Conservation (phyloP, 331 rosid species). For the Pyracantha coccinea region DNA sequence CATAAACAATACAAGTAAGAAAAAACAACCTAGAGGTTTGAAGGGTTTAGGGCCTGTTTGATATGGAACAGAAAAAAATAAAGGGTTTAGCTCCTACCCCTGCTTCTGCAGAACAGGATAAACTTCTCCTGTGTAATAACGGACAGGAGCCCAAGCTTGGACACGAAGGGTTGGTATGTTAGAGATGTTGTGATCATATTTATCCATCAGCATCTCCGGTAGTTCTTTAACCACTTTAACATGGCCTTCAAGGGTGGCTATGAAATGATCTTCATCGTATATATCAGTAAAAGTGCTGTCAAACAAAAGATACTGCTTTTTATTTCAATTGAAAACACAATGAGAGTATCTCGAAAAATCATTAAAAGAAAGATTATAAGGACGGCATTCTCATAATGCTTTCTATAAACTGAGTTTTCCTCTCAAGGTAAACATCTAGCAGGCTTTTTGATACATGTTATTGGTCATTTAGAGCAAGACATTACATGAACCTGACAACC, state of each 20-base stretch:
- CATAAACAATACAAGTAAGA: constrained; percentile 5
- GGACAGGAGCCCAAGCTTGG: constrained; percentile 85
- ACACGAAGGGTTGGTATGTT: constrained; percentile 64
- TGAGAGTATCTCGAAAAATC: neutral
- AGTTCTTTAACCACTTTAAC: constrained; percentile 91
- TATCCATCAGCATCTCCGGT: constrained; percentile 61
- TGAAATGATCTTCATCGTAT: constrained; percentile 86
- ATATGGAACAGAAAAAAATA: constrained; percentile 7
- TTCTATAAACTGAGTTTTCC: neutral
- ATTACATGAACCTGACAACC: neutral
- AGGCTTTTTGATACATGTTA: neutral
- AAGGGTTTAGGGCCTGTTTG: neutral
- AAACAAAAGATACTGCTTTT: neutral
- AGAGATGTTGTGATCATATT: constrained; percentile 51
- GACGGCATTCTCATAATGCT: constrained; percentile 7
- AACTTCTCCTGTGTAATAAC: constrained; percentile 71
- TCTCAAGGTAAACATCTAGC: neutral
- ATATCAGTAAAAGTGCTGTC: constrained; percentile 78
- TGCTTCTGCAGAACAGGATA: constrained; percentile 67
- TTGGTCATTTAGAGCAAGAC: neutral
- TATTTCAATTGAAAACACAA: neutral
- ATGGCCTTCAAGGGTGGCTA: constrained; percentile 68
- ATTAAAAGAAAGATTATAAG: neutral
- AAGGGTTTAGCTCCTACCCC: constrained; percentile 51
- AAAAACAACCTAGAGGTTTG: neutral